Base-by-base conservation (phyloP, 352 stramenopile species). In the Globisporangium okanoganense region DNA sequence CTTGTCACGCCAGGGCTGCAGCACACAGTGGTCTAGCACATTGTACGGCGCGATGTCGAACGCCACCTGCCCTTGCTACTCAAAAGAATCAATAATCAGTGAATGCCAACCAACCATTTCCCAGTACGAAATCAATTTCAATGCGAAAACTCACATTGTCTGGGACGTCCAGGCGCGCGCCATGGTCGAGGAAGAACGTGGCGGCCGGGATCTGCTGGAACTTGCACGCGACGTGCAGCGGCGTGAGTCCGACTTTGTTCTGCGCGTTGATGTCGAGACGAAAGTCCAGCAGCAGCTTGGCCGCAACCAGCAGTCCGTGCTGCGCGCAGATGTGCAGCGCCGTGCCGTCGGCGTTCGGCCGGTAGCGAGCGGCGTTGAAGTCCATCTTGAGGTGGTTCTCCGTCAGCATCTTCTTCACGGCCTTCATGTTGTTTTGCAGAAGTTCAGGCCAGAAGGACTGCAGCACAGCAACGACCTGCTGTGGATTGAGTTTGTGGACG, bases 191-290 rank as follows among this genome's bases (percentile, higher is more conserved):
- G 0, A 88, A 67, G 27, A 78, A 81, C 20, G 52, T 48, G 24
- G 78, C 60, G 52, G 84, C 62, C 12, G 62, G 58, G 1, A 59
- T 49, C 24, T 85, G 67, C 3, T 70, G 67, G 18, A 75, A 84
- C 51, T 82, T 83, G 61, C 79, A 85, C 10, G 79, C 79, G 8
- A 88, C 64, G 41, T 88, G 75, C 20, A 88, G 54, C 8, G 79
- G 65, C 25, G 79, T 87, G 18, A 73, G 76, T 2, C 79, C 76
- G 10, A 87, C 76, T 65, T 84, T 88, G 62, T 85, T 85, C 27
- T 71, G 73, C 18, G 60, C 53, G 20, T 71, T 66, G 25, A 80
- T 40, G 25, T 76, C 57, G 18, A 87, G 55, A 2, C 60, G 64
- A 24, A 72, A 55, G 13, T 74, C 73, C 35, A 88, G 61, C 56